A percentile compares a stretch with the other conserved stretches of the same genome.
phyloP scores from a whole-genome alignment of 257 asterid genomes.

The Lavandula angustifolia region DNA sequence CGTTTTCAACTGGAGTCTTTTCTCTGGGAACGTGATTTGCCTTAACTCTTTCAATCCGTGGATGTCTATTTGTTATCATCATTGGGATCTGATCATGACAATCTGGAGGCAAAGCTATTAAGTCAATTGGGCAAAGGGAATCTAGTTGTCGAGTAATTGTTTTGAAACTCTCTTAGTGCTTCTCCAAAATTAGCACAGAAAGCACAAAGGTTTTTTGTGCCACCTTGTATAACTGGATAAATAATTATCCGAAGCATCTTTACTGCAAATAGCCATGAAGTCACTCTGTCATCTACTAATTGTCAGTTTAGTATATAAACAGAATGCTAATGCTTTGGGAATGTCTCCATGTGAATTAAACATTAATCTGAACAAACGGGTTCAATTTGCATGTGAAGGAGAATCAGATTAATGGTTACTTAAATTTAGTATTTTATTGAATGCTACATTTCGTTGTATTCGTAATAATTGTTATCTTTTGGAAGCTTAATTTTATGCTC shows the following conservation, averaged over 20 bases:
- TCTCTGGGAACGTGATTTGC: constrained; percentile 17
- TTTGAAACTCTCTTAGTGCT: constrained; percentile 7
- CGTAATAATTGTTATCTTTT: not conserved
- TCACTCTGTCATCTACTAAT: not conserved
- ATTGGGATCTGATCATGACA: constrained; percentile 11
- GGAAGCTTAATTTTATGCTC: not conserved
- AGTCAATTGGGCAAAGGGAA: constrained; percentile 18
- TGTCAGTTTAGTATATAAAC: not conserved
- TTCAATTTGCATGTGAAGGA: not conserved
- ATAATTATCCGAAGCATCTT: not conserved
- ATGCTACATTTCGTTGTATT: not conserved
- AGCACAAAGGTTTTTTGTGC: constrained; percentile 12
- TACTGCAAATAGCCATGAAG: constrained; percentile 1
- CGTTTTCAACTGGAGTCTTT: not conserved
- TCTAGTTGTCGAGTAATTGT: constrained; percentile 1
- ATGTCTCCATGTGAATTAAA: constrained; percentile 12
- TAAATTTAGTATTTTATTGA: not conserved
- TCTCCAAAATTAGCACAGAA: constrained; percentile 2
- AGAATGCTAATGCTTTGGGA: not conserved
- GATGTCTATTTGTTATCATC: constrained; percentile 21
- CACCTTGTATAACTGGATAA: not conserved
- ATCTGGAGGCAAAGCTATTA: not conserved
- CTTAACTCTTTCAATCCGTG: constrained; percentile 12
- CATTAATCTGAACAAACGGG: not conserved
- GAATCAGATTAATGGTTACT: not conserved